Evolutionary conservation across 108 stramenopile species (phyloP).

Genomic region (Pseudonitzschia pungens): DNA sequence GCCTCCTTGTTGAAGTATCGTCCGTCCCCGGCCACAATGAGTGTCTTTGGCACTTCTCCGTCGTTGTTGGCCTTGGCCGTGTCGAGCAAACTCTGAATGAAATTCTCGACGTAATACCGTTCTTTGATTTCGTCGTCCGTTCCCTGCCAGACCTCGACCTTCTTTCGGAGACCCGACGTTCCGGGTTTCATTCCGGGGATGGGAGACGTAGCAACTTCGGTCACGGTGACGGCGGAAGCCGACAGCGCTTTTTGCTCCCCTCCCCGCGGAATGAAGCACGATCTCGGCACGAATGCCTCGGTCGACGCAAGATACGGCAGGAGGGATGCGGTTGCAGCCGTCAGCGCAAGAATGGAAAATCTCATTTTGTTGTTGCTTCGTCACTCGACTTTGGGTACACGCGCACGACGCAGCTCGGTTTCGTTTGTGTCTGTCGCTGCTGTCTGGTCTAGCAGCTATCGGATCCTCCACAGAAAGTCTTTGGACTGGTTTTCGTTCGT

Average conservation of each 20-base stretch:
- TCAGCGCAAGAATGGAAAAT: slow-evolving; percentile 17
- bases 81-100: slow-evolving; percentile 94
- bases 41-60: slow-evolving; percentile 81
- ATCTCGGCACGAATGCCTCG: slow-evolving; percentile 30
- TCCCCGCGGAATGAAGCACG: slow-evolving; percentile 19
- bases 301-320: slow-evolving; percentile 27
- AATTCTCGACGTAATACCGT: slow-evolving; percentile 93
- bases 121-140: slow-evolving; percentile 37
- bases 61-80: slow-evolving; percentile 71
- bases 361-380: slow-evolving; percentile 13
- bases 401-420: too few relatives aligned
- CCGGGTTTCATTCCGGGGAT: slow-evolving; percentile 88
- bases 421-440: too few relatives aligned
- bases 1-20: slow-evolving; percentile 93
- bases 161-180: slow-evolving; percentile 97
- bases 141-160: slow-evolving; percentile 87
- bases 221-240: slow-evolving; percentile 20
- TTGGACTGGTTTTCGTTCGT: too few relatives aligned
- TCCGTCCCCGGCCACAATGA: slow-evolving; percentile 89
- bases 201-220: slow-evolving; percentile 62
- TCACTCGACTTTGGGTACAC: not conserved
- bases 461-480: too few relatives aligned
- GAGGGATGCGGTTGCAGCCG: slow-evolving; percentile 17
- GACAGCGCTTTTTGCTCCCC: not conserved
- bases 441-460: too few relatives aligned